Base-by-base conservation (phyloP, 108 stramenopile species). In the Epithemia pelagica region DNA sequence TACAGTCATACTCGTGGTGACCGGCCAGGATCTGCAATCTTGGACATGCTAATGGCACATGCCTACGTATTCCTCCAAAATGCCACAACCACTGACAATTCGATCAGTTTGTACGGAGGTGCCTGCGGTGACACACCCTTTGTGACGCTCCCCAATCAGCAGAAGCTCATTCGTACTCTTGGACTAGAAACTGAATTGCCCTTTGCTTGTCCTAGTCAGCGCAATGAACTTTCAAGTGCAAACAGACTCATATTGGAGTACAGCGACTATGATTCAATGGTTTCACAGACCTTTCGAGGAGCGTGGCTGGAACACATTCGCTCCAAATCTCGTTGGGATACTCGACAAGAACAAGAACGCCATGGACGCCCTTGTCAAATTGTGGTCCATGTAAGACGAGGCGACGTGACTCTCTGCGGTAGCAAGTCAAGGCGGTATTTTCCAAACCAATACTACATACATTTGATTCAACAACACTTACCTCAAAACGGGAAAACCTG, bases 321-420 rank as follows among this genome's bases (percentile, higher is more conserved):
- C 8, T 58, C 56, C 5, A 58, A 27, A n/a, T 7, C 37, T 46
- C 37, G 37, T 46, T 52, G 52, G 20, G 20, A 15, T 52, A 52
- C 52, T 20, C 64, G 46, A 53, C 19, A 7, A 7, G 52, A 65
- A 65, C 8, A 65, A 62, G 21, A 3, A 62, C 3, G 29, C 18
- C n/a, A 62, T 27, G 33, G 22, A 7, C 7, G 29, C 61, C 1
- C 33, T 37, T 37, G 24, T 28, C 54, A 25, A 29, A 76, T 77
- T 22, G 62, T 68, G 0, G 79, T 80, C 23, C 80, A 81, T 26
- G 65, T 81, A 0, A 66, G 64, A 29, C 64, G 78, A 24, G 78
- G 78, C 10, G 59, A 72, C 23, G 19, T 68, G n/a, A 58, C 22
- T 7, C 78, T 74, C 24, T 79, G 78, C 53, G 8, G 18, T 7